Evolutionary conservation across 345 rosid species (phyloP), one percentile per base, ranked within the genome.

Genomic region (Aquilaria sinensis): DNA sequence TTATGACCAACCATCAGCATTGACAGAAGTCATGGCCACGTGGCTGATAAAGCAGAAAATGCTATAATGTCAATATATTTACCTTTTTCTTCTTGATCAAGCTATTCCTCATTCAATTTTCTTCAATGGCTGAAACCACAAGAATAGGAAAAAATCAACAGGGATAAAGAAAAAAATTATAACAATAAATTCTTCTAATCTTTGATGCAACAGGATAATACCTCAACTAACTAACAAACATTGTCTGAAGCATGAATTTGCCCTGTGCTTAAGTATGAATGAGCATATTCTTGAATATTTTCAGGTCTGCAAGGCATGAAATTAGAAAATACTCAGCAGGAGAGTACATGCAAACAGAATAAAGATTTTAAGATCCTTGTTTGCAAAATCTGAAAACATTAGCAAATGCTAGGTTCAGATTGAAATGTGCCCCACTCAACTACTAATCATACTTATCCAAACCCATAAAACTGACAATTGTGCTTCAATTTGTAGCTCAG

Each of bases 201-300:
- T 55, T 62, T 50, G 54, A 54, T 51, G 62, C 53, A 32, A n/a
- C 55, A 59, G 33, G 23, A 56, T 45, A 37, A 37, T 33, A 75
- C 80, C 78, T 78, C 61, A 54, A 66, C 58, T 16, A 57, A 74
- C 31, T 16, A 10, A 55, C 34, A 68, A 13, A 84, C 60, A 32
- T 74, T 68, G n/a, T 64, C n/a, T 47, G 96, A 88, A 71, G 87
- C 80, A 53, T 86, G 88, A 61, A 90, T 84, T 41, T 85, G 70
- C 6, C 96, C 96, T 0, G 75, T 68, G 64, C 85, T 79, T 74
- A 88, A 83, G 76, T 94, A 86, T 10, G 79, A 80, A 58, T 83
- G 87, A 61, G 99, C 91, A 70, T 84, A 77, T 69, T 87, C 91
- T 67, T 95, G 91, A 10, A 91, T 91, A 23, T 81, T 77, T 69